Base-by-base conservation (phyloP, 805 yeast genomes). In the Kodamaea sagamina region DNA sequence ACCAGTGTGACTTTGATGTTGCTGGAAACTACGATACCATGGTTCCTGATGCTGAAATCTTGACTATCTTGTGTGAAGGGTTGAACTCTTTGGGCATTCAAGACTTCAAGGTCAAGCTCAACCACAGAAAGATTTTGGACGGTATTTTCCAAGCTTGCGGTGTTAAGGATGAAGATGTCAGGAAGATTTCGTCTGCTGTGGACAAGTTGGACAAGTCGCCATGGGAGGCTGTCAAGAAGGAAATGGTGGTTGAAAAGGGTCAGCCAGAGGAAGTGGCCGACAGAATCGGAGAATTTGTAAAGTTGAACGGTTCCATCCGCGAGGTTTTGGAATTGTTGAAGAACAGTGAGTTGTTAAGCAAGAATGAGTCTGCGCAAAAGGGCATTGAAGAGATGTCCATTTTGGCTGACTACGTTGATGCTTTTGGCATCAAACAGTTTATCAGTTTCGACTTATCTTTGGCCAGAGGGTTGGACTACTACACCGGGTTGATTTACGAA, bases 1-100 rank as follows among this genome's bases (percentile, higher is more conserved):
- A 93, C 67, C 99, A 93, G 71, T 93, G 99, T 74, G 99, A 93
- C 71, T 87, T 93, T 57, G 99, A 93, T 66, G 75, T 93, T 59
- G 99, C 99, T 16, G 99, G 99, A 41, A 67, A 65, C 44, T 92
- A 86, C 63, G 99, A 93, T 58, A 58, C 82, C 21, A 93, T 93
- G 99, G 93, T 93, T 36, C 96, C 99, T 17, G 99, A 93, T 63
- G 82, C 97, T 6, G 99, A 93, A 70, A 74, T 84, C 46, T 75
- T 93, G 70, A 79, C 85, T 47, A 73, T 93, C 44, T 67, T 85
- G 26, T 92, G 87, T 43, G 95, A 89, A 63, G 97, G 97, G 46
- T 75, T 93, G 52, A 79, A 82, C 8, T 79, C 82, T 5, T 74
- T 93, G 53, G 97, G 97, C 12, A 86, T 93, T 59, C 70, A 71